Conservation (phyloP, 176 grass and related monocot genomes). For the Oryza australiensis region DNA sequence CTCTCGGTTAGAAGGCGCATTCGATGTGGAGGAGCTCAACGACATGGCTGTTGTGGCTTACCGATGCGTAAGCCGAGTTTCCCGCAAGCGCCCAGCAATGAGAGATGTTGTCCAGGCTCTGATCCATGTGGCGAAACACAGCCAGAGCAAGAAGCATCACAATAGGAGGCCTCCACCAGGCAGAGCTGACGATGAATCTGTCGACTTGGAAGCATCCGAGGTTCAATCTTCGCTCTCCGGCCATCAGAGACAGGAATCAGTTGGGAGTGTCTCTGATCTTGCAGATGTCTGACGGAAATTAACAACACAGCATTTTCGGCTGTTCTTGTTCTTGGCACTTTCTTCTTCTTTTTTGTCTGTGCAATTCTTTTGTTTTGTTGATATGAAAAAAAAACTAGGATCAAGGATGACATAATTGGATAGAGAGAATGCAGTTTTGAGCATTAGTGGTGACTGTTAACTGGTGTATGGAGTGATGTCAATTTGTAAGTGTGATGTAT, state of each 20-base stretch:
- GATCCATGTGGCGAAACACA: conserved; percentile 47
- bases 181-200: conserved; percentile 49
- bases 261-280: conserved; percentile 64
- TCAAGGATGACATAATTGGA: conserved; percentile 16
- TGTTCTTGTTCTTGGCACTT: neutral
- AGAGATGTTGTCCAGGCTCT: conserved; percentile 75
- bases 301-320: neutral
- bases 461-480: conserved; percentile 22
- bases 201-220: conserved; percentile 60
- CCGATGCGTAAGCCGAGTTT: conserved; percentile 67
- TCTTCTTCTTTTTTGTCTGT: conserved; percentile 16
- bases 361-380: conserved; percentile 49
- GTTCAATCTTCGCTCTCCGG: conserved; percentile 52
- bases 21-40: conserved; percentile 76
- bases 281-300: conserved; percentile 57
- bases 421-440: conserved; percentile 49
- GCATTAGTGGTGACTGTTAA: conserved; percentile 29
- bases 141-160: conserved; percentile 52
- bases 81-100: conserved; percentile 79
- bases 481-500: conserved; percentile 50
- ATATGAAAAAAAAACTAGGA: conserved; percentile 27
- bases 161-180: conserved; percentile 2
- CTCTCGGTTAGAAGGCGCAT: conserved; percentile 58
- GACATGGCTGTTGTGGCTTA: conserved; percentile 71
- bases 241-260: conserved; percentile 68